Base-by-base conservation (phyloP, 1,284 basidiomycete species). In the Mycosarcoma maydis region DNA sequence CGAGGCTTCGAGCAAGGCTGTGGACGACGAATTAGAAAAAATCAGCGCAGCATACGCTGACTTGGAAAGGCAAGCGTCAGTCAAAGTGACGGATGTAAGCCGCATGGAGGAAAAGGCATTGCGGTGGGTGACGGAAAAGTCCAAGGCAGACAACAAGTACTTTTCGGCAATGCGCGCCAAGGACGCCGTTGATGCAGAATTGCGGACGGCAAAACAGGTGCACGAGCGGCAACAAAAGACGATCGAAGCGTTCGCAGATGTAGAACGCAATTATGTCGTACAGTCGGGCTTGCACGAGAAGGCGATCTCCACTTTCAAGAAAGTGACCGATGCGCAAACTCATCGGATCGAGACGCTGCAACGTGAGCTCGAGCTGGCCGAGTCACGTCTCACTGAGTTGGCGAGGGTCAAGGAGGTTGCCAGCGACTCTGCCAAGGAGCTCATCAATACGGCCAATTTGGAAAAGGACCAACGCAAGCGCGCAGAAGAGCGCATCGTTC, bases 71-170 rank as follows among this genome's bases (percentile, higher is more conserved):
- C 90, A 92, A 68, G 87, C 93, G 39, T 88, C 90, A 70, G 89
- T 86, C 81, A 95, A 95, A 82, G 88, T 93, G 1, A 91, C 91
- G 67, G 90, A 95, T 54, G 84, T 97, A 24, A 85, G 86, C 36
- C 85, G 85, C 14, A 84, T 90, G 77, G 95, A 98, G 80, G 90
- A 93, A 47, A 88, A 88, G 58, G 78, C 94, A 44, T 82, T 82
- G 48, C 80, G 81, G 11, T 73, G 83, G 22, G 78, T 79, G 3
- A 82, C 81, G n/a, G 84, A 84, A 55, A 90, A 88, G 89, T 91
- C 92, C 13, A 97, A 95, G 83, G 89, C 91, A 19, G 94, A 98
- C 76, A 96, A 94, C 85, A 96, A 94, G 83, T 98, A 89, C 83
- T 98, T 90, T 81, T 87, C 91, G 23, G 89, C 90, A 6, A 92